Evolutionary conservation across 73 alveolate genomes (phyloP), one percentile per base, ranked within the genome.

Genomic region (Halteria grandinella): DNA sequence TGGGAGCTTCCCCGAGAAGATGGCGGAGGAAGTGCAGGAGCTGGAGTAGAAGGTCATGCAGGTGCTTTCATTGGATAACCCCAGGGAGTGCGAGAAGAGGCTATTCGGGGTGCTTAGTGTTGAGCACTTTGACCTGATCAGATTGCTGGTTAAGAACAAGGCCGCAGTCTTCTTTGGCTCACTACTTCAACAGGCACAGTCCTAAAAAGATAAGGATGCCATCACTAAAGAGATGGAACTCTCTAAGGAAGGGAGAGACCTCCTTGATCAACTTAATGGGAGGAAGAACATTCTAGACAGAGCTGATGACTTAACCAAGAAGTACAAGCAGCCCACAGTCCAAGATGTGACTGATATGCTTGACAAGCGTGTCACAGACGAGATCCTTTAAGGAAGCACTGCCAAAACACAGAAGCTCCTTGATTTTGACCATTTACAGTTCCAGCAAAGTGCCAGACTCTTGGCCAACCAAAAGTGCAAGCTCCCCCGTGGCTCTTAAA

Each of bases 401-500:
- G n/a, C n/a, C n/a, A 36, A 36, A 11, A 36, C 47, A 5, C 47
- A 7, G 57, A 85, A 91, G 60, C 57, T 71, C 43, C 87, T 94
- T 15, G 98, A 96, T 78, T 79, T 96, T 44, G 95, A 93, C 0
- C 57, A 75, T 29, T 76, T 90, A 32, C 73, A 71, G 44, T 96
- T 87, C 70, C 63, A 77, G 10, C 86, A 82, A 74, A 94, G 94
- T 8, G 94, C 95, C 49, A 95, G 92, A 48, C 77, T 84, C 25
- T 89, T 93, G 95, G 69, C 96, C 1, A 90, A 89, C 80, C 75
- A 87, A 39, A 86, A 93, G 39, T 89, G 94, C 59, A 71, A 75
- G 59, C 90, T 95, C 21, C 97, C 99, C 5, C 74, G 83, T 58
- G 94, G 92, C 55, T 86, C 97, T 1, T 57, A 81, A 28, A 94